These are phyloP conservation scores for Calonectria pseudoreteaudii DNA, from an alignment of 2,329 filamentous ascomycete species.

Conservation along the genomic window DNA sequence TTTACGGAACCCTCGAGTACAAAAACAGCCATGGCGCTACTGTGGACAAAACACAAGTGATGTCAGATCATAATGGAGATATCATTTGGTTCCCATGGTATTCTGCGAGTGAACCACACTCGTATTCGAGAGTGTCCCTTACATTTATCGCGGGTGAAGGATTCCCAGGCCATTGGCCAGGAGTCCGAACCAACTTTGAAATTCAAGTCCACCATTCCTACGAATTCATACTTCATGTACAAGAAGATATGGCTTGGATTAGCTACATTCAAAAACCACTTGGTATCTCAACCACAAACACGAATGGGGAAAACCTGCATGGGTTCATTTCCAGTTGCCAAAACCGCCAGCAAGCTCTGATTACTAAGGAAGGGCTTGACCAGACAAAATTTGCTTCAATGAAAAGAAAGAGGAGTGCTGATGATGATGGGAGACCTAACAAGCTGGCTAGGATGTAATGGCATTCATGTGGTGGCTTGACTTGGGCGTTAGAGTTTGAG, in stretches of 20 bases:
- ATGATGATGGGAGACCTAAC: background rate
- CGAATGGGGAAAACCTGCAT: background rate
- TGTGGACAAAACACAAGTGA: background rate
- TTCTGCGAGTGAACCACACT: background rate
- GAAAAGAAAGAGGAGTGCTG: background rate
- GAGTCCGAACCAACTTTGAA: background rate
- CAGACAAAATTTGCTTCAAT: background rate
- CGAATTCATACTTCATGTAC: background rate
- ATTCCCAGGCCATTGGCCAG: background rate
- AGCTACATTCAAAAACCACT: background rate
- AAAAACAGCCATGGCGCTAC: background rate
- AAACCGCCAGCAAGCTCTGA: background rate
- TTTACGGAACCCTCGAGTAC: background rate
- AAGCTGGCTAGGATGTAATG: background rate
- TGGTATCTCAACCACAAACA: too few species aligned
- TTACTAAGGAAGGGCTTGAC: background rate
- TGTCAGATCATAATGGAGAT: background rate
- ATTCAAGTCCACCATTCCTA: background rate
- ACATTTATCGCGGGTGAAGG: background rate
- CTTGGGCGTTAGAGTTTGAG: too few species aligned
- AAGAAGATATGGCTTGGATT: background rate
- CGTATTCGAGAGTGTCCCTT: background rate
- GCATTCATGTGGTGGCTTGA: too few species aligned
- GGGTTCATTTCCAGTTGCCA: background rate
- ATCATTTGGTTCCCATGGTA: background rate